Evolutionary conservation across 306 rosid genomes (phyloP).

Genomic region (Casuarina equisetifolia): DNA sequence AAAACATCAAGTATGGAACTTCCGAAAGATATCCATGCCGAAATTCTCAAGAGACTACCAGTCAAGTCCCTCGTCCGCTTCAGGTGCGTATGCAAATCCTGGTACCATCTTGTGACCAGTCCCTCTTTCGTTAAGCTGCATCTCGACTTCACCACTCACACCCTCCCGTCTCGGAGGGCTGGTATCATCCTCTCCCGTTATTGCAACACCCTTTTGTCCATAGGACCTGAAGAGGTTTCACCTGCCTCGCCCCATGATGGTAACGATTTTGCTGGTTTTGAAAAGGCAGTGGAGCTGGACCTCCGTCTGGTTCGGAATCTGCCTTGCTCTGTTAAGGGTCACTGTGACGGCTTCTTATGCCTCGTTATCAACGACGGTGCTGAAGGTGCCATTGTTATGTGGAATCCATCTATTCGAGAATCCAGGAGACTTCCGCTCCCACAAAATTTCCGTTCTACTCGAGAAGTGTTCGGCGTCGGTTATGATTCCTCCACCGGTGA

Average conservation of each 20-base stretch:
- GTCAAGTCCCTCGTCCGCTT: constrained; percentile 31
- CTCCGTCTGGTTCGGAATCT: constrained; percentile 11
- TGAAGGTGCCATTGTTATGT: constrained; percentile 33
- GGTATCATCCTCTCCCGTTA: constrained; percentile 40
- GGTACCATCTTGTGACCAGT: constrained; percentile 32
- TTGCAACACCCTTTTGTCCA: constrained; percentile 31
- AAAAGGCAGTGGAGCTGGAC: constrained; percentile 19
- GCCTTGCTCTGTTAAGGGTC: constrained; percentile 49
- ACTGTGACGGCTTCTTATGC: constrained; percentile 46
- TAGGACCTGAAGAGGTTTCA: constrained; percentile 15
- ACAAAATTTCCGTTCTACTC: constrained; percentile 24
- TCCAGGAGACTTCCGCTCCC: constrained; percentile 35
- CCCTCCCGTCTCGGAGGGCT: constrained; percentile 6
- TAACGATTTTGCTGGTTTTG: neutral
- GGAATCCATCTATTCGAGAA: constrained; percentile 41
- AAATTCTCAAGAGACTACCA: constrained; percentile 40
- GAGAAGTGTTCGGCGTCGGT: constrained; percentile 39
- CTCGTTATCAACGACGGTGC: constrained; percentile 37
- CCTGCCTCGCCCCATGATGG: neutral
- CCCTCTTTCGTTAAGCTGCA: constrained; percentile 30
- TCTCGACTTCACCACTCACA: neutral
- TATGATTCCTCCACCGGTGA: constrained; percentile 20
- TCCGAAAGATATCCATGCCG: constrained; percentile 35
- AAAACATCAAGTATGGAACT: constrained; percentile 1
- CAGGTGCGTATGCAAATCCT: constrained; percentile 43